Base-by-base conservation (phyloP, 139 green algal species). In the Ulvella scutata region DNA sequence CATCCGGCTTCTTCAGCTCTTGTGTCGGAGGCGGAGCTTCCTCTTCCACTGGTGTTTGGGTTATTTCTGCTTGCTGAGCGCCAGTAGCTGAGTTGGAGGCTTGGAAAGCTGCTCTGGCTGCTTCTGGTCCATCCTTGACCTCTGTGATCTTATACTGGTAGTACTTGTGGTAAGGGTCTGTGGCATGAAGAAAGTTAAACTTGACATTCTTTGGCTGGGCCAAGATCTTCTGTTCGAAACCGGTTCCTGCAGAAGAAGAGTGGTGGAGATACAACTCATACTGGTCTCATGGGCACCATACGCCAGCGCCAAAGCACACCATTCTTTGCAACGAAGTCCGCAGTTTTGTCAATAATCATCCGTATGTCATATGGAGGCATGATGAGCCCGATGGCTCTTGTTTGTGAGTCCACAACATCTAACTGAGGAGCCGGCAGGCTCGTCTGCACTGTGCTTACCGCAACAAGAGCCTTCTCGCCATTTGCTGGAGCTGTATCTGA, bases 341-440 rank as follows among this genome's bases (percentile, higher is more conserved):
- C 94, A 9, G 95, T 98, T 77, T 99, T 99, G 79, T 99, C 95
- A n/a, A 96, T 87, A 77, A 98, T 98, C 13, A 88, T 91, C 9
- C 90, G 75, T 38, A 99, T 97, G 73, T 99, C 94, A 6, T 92
- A 92, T 0, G 94, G 94, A 34, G 94, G 94, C 31, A 92, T 62
- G 38, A 99, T 97, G 31, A 98, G 75, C 7, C 94, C 94, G 23
- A 99, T 91, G 0, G 86, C 88, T 28, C 89, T 82, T 2, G 94
- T 99, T 37, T 98, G 94, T 2, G 91, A 98, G 3, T 88, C 84
- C 4, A 96, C 51, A 10, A 67, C 51, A 67, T 67, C 51, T 6
- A 67, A 26, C 51, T 67, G 51, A n/a, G 51, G 51, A 29, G 51
- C 51, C 0, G 51, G 51, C 13, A 67, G 20, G 6, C 33, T 67